phyloP scores from a whole-genome alignment of 2,329 filamentous ascomycete genomes.

The Colletotrichum sp. region DNA sequence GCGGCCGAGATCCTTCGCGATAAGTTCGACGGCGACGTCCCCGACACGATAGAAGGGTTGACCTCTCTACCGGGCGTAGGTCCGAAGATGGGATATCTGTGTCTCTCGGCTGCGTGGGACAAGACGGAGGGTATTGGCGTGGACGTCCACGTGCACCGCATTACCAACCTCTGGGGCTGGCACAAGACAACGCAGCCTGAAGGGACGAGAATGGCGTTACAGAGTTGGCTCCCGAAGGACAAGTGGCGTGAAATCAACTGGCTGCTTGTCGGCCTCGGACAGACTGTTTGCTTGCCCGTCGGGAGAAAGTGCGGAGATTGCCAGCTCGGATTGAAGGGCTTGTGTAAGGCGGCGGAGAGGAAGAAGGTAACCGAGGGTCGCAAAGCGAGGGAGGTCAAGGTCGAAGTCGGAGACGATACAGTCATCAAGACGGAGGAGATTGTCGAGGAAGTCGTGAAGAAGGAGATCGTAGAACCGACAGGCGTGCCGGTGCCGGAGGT shows the following conservation, averaged over 20 bases:
- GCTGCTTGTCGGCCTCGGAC: constrained; percentile 85
- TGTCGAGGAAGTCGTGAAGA: constrained; percentile 32
- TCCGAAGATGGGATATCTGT: constrained; percentile 94
- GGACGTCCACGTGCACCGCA: constrained; percentile 93
- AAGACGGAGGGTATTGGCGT: constrained; percentile 81
- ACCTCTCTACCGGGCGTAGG: constrained; percentile 84
- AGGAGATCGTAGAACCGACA: background rate
- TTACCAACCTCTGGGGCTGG: constrained; percentile 95
- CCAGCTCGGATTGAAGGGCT: constrained; percentile 73
- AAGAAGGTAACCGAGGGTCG: constrained; percentile 65
- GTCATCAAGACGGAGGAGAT: constrained; percentile 25
- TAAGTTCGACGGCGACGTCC: constrained; percentile 76
- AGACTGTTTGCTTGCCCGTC: constrained; percentile 83
- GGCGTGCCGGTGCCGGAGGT: background rate
- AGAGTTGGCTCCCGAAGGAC: constrained; percentile 83
- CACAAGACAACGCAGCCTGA: constrained; percentile 82
- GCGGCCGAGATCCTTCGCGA: constrained; percentile 76
- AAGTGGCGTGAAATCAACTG: constrained; percentile 94
- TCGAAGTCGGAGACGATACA: constrained; percentile 25
- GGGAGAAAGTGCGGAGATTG: constrained; percentile 86
- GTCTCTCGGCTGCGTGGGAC: constrained; percentile 74
- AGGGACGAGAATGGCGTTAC: constrained; percentile 75
- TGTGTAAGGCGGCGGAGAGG: constrained; percentile 77
- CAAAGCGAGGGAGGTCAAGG: constrained; percentile 46
- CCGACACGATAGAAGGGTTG: constrained; percentile 76